Evolutionary conservation across 2,329 filamentous ascomycete species (phyloP).

Genomic region (Tolypocladium album): DNA sequence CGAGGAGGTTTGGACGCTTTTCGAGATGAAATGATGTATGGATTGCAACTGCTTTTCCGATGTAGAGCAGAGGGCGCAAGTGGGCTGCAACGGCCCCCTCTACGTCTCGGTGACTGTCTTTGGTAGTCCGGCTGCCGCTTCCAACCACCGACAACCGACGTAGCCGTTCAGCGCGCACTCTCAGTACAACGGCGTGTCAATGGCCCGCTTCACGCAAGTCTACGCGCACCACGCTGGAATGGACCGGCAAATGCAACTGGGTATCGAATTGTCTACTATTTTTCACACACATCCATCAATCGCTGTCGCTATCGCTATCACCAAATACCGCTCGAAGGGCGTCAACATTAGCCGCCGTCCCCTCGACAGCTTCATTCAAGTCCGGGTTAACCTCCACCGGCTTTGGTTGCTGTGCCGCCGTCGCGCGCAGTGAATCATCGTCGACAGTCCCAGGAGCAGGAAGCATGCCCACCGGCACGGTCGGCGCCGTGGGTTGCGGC

Average conservation of each 20-base stretch:
- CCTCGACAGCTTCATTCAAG: conserved; percentile 58
- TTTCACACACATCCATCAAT: conserved; percentile 20
- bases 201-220: not conserved
- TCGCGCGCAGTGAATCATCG: not conserved
- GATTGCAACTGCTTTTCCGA: not conserved
- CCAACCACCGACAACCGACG: not conserved
- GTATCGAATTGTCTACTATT: not conserved
- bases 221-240: not conserved
- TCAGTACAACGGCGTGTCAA: not conserved
- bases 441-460: not conserved
- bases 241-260: not conserved
- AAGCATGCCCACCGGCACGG: not conserved
- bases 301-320: conserved; percentile 69
- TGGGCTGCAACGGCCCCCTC: not conserved
- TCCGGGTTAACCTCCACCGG: conserved; percentile 51
- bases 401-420: not conserved
- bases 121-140: not conserved
- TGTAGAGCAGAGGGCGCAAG: not conserved
- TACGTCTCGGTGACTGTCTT: not conserved
- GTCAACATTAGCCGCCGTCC: conserved; percentile 62
- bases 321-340: conserved; percentile 93
- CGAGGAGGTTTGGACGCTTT: not conserved
- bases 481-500: not conserved
- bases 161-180: no score
- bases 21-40: not conserved